Base-by-base conservation (phyloP, 768 basidiomycete genomes). In the Leccinum variicolor region DNA sequence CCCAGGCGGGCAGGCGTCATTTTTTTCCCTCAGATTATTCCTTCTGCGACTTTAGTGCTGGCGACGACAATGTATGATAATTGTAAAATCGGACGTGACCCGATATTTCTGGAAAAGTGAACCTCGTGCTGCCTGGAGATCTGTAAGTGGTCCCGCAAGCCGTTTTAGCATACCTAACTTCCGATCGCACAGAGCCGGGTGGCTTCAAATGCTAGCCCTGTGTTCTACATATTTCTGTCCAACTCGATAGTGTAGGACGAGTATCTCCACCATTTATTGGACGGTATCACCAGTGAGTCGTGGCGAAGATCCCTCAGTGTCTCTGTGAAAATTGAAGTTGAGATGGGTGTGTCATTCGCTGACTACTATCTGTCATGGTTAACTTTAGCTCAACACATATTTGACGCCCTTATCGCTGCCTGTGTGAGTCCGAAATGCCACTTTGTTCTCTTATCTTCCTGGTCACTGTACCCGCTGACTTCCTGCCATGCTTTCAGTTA, bases 391-490 rank as follows among this genome's bases (percentile, higher is more conserved):
- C 28, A 28, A 36, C 13, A 33, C 26, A 43, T 51, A 26, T 26
- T 54, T 11, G n/a, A 46, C 21, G 25, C 4, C 36, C 45, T 59
- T 58, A 58, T 59, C 58, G 17, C 6, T 21, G 9, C 26, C 6
- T 7, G 9, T 17, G 50, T 47, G 50, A 57, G 45, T 26, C 13
- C 41, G 5, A 25, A 53, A 53, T 53, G 23, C 28, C 31, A 13
- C 21, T n/a, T 34, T 17, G 19, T 17, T 11, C 29, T 9, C 33
- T 58, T 45, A 52, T 60, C 45, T 36, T 36, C 31, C 3, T 54
- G 53, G n/a, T 13, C 15, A 33, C 14, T 33, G 54, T 17, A 47
- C 33, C 61, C 13, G 52, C 59, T 61, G 61, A 62, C 61, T 5
- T 17, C 19, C 17, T 55, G 6, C 31, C 59, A 60, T 53, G 54